phyloP scores from a whole-genome alignment of 495 filamentous ascomycete species.

The Aspergillus asperescens region DNA sequence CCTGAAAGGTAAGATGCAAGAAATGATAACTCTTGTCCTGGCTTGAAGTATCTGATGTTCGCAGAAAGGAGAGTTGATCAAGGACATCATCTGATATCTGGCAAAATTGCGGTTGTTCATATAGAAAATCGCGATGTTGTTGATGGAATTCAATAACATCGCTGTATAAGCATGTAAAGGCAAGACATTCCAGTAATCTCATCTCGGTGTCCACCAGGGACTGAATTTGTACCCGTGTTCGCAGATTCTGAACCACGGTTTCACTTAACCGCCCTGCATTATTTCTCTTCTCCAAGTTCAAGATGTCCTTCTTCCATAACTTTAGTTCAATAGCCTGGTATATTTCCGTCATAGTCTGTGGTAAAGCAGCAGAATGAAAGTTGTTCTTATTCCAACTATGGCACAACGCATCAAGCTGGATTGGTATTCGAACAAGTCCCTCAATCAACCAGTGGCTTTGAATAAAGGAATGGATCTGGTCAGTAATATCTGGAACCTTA shows the following conservation, averaged over 20 bases:
- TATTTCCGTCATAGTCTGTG: constrained; percentile 38
- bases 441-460: constrained; percentile 28
- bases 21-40: constrained; percentile 32
- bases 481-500: constrained; percentile 11
- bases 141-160: constrained; percentile 33
- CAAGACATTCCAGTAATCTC: constrained; percentile 28
- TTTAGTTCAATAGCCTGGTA: constrained; percentile 35
- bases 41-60: background rate
- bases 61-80: constrained; percentile 4
- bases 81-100: constrained; percentile 14
- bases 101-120: constrained; percentile 9
- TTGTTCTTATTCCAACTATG: constrained; percentile 30
- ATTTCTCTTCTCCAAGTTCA: constrained; percentile 21
- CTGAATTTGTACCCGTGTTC: constrained; percentile 1
- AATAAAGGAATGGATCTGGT: constrained; percentile 32
- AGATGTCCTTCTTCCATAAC: constrained; percentile 39
- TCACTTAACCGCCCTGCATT: background rate
- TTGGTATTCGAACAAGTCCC: constrained; percentile 40
- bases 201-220: constrained; percentile 20
- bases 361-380: background rate
- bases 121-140: constrained; percentile 19
- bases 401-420: constrained; percentile 45
- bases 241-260: background rate
- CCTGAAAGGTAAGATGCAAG: constrained; percentile 24
- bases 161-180: constrained; percentile 35